phyloP scores from a whole-genome alignment of 495 filamentous ascomycete genomes.

The Podospora sp. region DNA sequence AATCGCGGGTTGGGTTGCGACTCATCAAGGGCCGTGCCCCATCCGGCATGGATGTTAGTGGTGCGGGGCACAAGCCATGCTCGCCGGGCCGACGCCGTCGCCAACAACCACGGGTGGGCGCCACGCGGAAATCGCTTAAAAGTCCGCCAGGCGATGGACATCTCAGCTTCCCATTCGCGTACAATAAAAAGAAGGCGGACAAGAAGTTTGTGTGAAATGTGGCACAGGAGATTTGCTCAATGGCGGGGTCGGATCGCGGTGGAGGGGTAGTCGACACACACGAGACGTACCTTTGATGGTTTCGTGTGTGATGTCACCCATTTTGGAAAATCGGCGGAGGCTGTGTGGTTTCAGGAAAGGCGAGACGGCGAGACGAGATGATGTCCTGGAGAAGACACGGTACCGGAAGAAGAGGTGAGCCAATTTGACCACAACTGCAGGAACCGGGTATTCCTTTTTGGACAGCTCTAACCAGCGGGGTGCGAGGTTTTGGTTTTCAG shows the following conservation, averaged over 20 bases:
- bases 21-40: background rate
- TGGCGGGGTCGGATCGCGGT: slow-evolving; percentile 26
- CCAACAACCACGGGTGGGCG: background rate
- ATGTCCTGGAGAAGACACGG: slow-evolving; percentile 26
- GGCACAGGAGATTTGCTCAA: slow-evolving; percentile 23
- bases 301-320: slow-evolving; percentile 39
- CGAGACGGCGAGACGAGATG: slow-evolving; percentile 7
- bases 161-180: background rate
- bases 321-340: slow-evolving; percentile 29
- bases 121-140: background rate
- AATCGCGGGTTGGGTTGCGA: background rate
- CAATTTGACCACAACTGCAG: slow-evolving; percentile 25
- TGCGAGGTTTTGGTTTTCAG: slow-evolving; percentile 8
- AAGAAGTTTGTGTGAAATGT: slow-evolving; percentile 4
- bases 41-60: background rate
- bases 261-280: slow-evolving; percentile 14
- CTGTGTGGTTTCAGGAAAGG: slow-evolving; percentile 11
- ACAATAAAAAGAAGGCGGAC: background rate
- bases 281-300: slow-evolving; percentile 40
- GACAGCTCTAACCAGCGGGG: too few species aligned
- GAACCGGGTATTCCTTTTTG: background rate
- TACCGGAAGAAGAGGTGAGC: slow-evolving; percentile 26
- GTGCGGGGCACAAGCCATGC: background rate
- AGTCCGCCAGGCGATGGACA: background rate
- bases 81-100: background rate